These are phyloP conservation scores for Centella asiatica DNA, from an alignment of 129 eudicot species.

Conservation along the genomic window DNA sequence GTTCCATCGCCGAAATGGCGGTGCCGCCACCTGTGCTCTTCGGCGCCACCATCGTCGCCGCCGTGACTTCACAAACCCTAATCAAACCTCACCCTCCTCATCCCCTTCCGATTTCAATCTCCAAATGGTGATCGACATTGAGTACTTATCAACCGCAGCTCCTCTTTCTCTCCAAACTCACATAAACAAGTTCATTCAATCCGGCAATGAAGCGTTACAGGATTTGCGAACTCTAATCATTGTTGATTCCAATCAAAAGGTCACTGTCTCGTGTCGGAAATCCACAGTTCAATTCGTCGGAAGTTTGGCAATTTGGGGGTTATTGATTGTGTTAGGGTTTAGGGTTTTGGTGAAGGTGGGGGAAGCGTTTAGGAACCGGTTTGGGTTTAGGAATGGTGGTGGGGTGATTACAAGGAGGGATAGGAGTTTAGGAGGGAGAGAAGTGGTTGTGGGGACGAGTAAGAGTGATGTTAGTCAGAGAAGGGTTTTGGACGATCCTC, in stretches of 20 bases:
- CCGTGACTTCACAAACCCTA: constrained; percentile 16
- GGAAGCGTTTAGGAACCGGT: constrained; percentile 29
- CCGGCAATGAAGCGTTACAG: constrained; percentile 44
- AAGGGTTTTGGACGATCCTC: constrained; percentile 18
- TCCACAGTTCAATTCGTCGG: constrained; percentile 50
- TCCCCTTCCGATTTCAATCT: constrained; percentile 35
- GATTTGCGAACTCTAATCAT: constrained; percentile 43
- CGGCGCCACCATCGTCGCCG: constrained; percentile 61
- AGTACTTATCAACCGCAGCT: constrained; percentile 18
- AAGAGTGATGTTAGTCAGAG: constrained; percentile 19
- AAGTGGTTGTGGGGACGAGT: constrained; percentile 61
- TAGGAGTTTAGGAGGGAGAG: constrained; percentile 82
- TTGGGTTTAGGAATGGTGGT: constrained; percentile 10
- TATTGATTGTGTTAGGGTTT: constrained; percentile 28
- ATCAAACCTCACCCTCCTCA: constrained; percentile 8
- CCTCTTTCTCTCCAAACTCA: constrained; percentile 27
- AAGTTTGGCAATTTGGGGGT: constrained; percentile 23
- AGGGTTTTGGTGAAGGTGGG: constrained; percentile 41
- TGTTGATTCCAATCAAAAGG: constrained; percentile 25
- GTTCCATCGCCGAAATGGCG: neutral
- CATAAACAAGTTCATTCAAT: constrained; percentile 32
- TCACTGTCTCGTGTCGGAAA: constrained; percentile 50
- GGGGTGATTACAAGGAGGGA: constrained; percentile 56
- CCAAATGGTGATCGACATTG: constrained; percentile 43
- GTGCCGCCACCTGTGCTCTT: constrained; percentile 24